phyloP scores from a whole-genome alignment of 1,284 basidiomycete genomes.

The Neonothopanus nambi region DNA sequence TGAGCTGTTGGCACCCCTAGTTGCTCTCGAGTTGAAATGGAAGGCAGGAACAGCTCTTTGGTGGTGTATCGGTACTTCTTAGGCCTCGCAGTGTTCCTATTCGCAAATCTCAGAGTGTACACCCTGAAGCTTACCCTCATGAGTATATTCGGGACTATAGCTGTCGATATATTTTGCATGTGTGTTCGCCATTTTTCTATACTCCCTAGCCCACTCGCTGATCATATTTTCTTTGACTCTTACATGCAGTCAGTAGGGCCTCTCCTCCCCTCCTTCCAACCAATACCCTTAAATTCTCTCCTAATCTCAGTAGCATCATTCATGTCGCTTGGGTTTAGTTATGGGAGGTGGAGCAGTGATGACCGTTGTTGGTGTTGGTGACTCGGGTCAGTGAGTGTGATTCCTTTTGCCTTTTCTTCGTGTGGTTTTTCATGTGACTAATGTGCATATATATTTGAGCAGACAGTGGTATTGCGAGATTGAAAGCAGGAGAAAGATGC shows the following conservation, averaged over 20 bases:
- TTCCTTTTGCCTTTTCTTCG: neutral
- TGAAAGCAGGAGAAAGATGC: too few relatives aligned
- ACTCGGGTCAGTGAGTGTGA: slow-evolving; percentile 33
- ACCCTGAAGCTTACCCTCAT: too few relatives aligned
- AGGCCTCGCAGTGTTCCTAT: slow-evolving; percentile 50
- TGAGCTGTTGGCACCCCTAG: too few relatives aligned
- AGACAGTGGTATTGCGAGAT: slow-evolving; percentile 18
- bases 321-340: too few relatives aligned
- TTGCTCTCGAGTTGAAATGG: neutral
- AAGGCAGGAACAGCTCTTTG: slow-evolving; percentile 34
- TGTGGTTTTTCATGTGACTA: neutral
- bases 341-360: too few relatives aligned
- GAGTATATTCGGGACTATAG: too few relatives aligned
- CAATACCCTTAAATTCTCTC: slow-evolving; percentile 53
- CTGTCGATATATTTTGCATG: slow-evolving; percentile 58
- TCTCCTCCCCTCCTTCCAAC: slow-evolving; percentile 59
- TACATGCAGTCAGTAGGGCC: slow-evolving; percentile 54
- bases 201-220: neutral
- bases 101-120: slow-evolving; percentile 57
- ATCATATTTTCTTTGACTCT: neutral
- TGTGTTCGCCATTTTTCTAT: slow-evolving; percentile 18
- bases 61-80: slow-evolving; percentile 61
- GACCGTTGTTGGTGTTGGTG: slow-evolving; percentile 33
- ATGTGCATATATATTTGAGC: too few relatives aligned
- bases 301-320: too few relatives aligned